phyloP scores from a whole-genome alignment of 176 grass and related monocot genomes.

The Melocanna baccifera region DNA sequence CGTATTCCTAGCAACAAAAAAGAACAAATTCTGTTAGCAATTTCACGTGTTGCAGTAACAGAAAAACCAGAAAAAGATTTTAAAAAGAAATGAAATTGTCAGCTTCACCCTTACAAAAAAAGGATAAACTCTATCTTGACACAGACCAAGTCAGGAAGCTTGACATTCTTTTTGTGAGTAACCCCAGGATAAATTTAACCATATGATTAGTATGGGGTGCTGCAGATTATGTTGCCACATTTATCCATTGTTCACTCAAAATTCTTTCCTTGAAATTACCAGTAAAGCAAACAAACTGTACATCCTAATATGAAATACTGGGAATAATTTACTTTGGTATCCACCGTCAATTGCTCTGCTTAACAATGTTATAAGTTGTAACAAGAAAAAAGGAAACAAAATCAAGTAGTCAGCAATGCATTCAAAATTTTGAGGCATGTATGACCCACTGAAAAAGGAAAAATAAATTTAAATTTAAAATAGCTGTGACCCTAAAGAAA shows the following conservation, averaged over 20 bases:
- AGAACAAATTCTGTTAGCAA: not conserved
- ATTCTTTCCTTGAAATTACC: not conserved
- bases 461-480: not conserved
- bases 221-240: slow-evolving; percentile 10
- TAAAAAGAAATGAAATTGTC: not conserved
- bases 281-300: slow-evolving; percentile 5
- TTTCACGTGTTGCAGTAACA: not conserved
- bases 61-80: not conserved
- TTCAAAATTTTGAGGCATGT: not conserved
- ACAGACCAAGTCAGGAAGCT: slow-evolving; percentile 27
- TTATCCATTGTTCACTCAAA: slow-evolving; percentile 7
- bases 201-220: not conserved
- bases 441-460: not conserved
- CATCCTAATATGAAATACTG: slow-evolving; percentile 13
- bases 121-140: slow-evolving; percentile 11
- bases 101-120: slow-evolving; percentile 10
- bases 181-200: slow-evolving; percentile 13
- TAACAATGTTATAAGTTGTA: not conserved
- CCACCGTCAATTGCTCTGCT: not conserved
- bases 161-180: slow-evolving; percentile 20
- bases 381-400: not conserved
- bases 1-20: slow-evolving; percentile 76
- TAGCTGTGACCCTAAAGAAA: slow-evolving; percentile 11
- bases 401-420: not conserved
- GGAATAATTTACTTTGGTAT: slow-evolving; percentile 10